These are phyloP conservation scores for Cucumis hystrix DNA, from an alignment of 306 rosid species.

Conservation along the genomic window DNA sequence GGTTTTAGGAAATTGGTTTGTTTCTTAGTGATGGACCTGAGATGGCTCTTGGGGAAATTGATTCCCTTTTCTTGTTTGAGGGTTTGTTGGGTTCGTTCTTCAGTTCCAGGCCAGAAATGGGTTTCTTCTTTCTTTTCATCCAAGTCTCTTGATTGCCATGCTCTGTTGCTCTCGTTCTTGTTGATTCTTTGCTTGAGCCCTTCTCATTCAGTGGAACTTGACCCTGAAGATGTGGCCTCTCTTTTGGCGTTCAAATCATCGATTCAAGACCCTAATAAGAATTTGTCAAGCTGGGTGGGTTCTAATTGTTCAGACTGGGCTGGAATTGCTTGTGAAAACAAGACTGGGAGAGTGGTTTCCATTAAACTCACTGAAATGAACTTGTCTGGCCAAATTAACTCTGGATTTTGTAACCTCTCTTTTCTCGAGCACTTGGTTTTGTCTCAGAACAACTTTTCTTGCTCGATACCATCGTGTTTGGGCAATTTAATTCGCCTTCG, in stretches of 20 bases:
- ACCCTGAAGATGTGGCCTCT: conserved; percentile 54
- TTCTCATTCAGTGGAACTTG: conserved; percentile 35
- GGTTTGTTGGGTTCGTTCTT: conserved; percentile 9
- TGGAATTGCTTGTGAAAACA: conserved; percentile 66
- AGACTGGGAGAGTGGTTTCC: conserved; percentile 57
- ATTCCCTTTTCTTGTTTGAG: conserved; percentile 6
- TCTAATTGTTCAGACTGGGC: conserved; percentile 68
- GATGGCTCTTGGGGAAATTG: conserved; percentile 3
- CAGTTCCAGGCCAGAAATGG: conserved; percentile 25
- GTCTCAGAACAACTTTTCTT: conserved; percentile 55
- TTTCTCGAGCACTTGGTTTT: conserved; percentile 40
- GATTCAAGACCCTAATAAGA: conserved; percentile 50
- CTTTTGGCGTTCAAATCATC: conserved; percentile 39
- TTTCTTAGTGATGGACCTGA: conserved; percentile 5
- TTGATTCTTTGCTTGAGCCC: conserved; percentile 22
- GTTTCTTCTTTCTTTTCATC: conserved; percentile 10
- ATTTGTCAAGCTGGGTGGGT: conserved; percentile 63
- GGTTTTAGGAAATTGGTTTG: conserved; percentile 14
- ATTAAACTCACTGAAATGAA: conserved; percentile 44
- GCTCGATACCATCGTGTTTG: conserved; percentile 52
- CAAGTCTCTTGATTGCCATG: conserved; percentile 4
- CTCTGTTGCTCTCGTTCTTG: conserved; percentile 20
- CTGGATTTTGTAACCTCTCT: conserved; percentile 42
- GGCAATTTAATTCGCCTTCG: conserved; percentile 40
- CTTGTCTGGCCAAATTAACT: conserved; percentile 65